Evolutionary conservation across 2,329 filamentous ascomycete genomes (phyloP).

Genomic region (Cadophora gregata): DNA sequence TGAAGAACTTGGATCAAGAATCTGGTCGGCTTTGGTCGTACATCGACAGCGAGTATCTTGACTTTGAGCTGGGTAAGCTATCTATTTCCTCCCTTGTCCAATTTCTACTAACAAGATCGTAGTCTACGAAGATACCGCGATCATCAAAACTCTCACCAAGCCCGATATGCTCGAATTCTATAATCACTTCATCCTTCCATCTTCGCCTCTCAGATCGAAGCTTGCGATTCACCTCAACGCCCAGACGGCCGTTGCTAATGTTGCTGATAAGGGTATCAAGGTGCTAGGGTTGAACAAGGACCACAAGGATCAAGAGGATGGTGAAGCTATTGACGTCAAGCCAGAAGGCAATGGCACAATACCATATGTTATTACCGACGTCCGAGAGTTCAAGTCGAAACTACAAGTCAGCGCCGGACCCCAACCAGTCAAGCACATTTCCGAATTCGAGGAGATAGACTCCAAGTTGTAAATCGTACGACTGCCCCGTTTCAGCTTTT

Average conservation of each 20-base stretch:
- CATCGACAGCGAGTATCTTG: constrained; percentile 84
- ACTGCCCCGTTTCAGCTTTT: not conserved
- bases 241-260: constrained; percentile 55
- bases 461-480: constrained; percentile 66
- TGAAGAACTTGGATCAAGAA: constrained; percentile 91
- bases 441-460: constrained; percentile 84
- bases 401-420: constrained; percentile 76
- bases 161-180: constrained; percentile 82
- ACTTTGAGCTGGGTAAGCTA: constrained; percentile 81
- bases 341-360: constrained; percentile 53
- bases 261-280: constrained; percentile 49
- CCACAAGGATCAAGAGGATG: constrained; percentile 45
- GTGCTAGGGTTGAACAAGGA: constrained; percentile 41
- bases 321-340: constrained; percentile 31
- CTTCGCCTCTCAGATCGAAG: constrained; percentile 78
- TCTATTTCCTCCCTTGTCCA: not conserved
- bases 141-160: constrained; percentile 78
- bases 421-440: constrained; percentile 74
- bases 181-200: constrained; percentile 74
- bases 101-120: constrained; percentile 18
- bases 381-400: constrained; percentile 79
- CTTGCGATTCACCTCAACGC: constrained; percentile 83
- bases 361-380: constrained; percentile 73
- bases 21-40: constrained; percentile 83
- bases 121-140: constrained; percentile 68